Evolutionary conservation across 2,329 filamentous ascomycete species (phyloP).

Genomic region (Chaetomium strumarium): DNA sequence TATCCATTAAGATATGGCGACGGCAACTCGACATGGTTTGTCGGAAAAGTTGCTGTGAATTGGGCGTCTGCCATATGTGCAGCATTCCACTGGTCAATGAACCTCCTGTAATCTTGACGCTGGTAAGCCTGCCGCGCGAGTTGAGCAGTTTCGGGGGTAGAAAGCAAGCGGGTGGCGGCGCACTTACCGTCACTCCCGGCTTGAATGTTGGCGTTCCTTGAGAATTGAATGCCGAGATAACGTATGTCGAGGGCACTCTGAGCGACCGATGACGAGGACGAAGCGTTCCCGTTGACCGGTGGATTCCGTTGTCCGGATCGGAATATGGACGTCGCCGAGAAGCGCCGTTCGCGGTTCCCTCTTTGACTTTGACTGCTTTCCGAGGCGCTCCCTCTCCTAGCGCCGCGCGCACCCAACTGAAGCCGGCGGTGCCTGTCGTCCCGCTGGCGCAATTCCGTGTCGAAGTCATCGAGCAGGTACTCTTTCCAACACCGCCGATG

Average conservation of each 20-base stretch:
- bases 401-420: conserved; percentile 37
- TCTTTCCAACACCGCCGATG: conserved; percentile 42
- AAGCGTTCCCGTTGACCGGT: conserved; percentile 15
- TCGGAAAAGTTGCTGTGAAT: conserved; percentile 42
- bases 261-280: conserved; percentile 17
- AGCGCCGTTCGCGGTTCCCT: conserved; percentile 32
- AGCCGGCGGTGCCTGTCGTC: conserved; percentile 43
- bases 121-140: conserved; percentile 10
- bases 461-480: conserved; percentile 43
- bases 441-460: conserved; percentile 39
- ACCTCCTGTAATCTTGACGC: conserved; percentile 39
- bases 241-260: conserved; percentile 37
- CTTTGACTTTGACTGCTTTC: conserved; percentile 27
- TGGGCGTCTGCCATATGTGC: conserved; percentile 43
- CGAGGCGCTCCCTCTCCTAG: conserved; percentile 37
- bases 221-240: conserved; percentile 47
- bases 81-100: conserved; percentile 41
- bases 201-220: conserved; percentile 29
- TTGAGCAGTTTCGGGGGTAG: not conserved
- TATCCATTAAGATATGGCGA: conserved; percentile 38
- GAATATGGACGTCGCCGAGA: conserved; percentile 40
- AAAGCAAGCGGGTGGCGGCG: not conserved
- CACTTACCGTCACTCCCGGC: conserved; percentile 35
- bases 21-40: conserved; percentile 41
- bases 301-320: conserved; percentile 28